These are phyloP conservation scores for Rhizopus microsporus DNA, from an alignment of 371 early-diverging fungal genomes.

Conservation along the genomic window DNA sequence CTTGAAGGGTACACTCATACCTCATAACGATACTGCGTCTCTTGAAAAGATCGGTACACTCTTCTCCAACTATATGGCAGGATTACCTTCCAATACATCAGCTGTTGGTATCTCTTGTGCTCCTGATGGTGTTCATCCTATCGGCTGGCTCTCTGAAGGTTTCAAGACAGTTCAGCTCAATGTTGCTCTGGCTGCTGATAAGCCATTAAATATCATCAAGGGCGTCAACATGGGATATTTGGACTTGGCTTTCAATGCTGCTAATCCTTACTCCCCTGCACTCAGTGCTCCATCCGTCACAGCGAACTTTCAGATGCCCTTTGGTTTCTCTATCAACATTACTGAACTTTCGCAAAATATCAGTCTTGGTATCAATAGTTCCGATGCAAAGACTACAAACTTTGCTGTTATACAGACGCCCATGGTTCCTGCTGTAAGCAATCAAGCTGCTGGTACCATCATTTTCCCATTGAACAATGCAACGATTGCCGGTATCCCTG, in stretches of 20 bases:
- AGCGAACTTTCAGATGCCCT: conserved; percentile 52
- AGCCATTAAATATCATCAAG: conserved; percentile 52
- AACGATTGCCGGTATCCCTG: conserved; percentile 36
- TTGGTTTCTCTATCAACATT: conserved; percentile 54
- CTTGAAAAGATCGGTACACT: conserved; percentile 43
- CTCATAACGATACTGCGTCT: conserved; percentile 42
- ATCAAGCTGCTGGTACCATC: conserved; percentile 46
- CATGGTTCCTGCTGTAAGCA: conserved; percentile 41
- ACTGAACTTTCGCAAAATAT: conserved; percentile 49
- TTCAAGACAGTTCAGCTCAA: conserved; percentile 50
- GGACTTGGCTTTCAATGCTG: conserved; percentile 43
- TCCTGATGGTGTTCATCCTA: conserved; percentile 51
- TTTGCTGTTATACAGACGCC: conserved; percentile 48
- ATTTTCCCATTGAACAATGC: conserved; percentile 42
- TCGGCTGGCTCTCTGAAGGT: conserved; percentile 53
- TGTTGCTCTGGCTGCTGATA: conserved; percentile 40
- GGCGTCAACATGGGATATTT: conserved; percentile 54
- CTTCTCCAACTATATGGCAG: conserved; percentile 54
- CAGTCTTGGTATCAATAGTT: conserved; percentile 36
- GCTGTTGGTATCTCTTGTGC: conserved; percentile 56
- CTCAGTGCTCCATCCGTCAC: conserved; percentile 47
- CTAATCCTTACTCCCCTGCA: conserved; percentile 47
- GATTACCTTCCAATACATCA: conserved; percentile 41
- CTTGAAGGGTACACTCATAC: conserved; percentile 48
- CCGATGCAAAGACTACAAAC: conserved; percentile 20